A percentile compares a stretch with the other conserved stretches of the same genome.
Conservation (phyloP, 163 green algal species). For the Prototheca wickerhamii region DNA sequence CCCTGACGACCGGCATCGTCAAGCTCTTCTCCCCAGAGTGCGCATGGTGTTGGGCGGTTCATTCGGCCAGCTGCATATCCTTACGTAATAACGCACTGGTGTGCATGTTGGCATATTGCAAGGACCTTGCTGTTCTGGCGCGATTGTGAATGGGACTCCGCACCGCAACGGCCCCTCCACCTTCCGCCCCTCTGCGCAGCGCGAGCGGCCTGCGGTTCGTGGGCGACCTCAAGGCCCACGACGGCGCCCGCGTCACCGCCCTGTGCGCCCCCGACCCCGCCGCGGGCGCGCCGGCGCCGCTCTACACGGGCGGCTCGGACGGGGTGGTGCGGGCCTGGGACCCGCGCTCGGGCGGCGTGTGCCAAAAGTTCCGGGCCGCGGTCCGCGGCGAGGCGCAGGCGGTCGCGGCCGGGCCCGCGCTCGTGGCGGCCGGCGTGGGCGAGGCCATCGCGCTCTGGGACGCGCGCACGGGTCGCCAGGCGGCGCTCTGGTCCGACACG, state of each 20-base stretch:
- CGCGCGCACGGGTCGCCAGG: conserved; percentile 31
- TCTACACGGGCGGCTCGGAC: conserved; percentile 19
- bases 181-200: conserved; percentile 5
- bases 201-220: conserved; percentile 15
- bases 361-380: neutral
- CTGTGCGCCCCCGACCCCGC: conserved; percentile 1
- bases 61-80: neutral
- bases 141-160: neutral
- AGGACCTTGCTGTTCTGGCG: neutral
- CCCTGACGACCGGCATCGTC: conserved; percentile 19
- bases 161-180: neutral
- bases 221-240: conserved; percentile 12
- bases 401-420: neutral
- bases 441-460: conserved; percentile 73
- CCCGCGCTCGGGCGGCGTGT: neutral
- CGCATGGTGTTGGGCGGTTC: neutral
- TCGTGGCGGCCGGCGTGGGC: conserved; percentile 51
- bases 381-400: neutral
- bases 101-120: neutral
- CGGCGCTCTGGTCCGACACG: conserved; percentile 55
- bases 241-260: conserved; percentile 6
- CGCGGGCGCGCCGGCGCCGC: conserved; percentile 13
- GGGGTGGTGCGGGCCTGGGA: conserved; percentile 25
- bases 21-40: conserved; percentile 15
- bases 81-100: neutral